phyloP scores from a whole-genome alignment of 345 rosid genomes.

The Gossypium thurberi region DNA sequence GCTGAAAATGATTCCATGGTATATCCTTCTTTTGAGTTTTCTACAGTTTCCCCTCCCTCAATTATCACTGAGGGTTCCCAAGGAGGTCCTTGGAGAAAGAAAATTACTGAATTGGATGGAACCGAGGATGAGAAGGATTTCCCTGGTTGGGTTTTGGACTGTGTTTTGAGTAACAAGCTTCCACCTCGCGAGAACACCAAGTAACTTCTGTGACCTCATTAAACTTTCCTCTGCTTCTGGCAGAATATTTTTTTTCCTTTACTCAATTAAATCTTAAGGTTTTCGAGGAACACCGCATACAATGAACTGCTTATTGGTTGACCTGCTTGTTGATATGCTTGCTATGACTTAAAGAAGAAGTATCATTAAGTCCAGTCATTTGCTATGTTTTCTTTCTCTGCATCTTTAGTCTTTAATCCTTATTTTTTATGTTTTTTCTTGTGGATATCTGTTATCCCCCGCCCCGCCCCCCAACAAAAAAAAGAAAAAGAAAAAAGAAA shows the following conservation, averaged over 20 bases:
- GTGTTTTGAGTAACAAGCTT: constrained; percentile 76
- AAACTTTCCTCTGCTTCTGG: background rate
- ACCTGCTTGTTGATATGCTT: background rate
- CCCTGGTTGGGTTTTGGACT: constrained; percentile 95
- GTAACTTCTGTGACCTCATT: constrained; percentile 34
- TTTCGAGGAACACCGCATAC: background rate
- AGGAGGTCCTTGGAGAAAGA: constrained; percentile 99
- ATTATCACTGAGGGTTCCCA: constrained; percentile 94
- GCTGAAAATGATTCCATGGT: constrained; percentile 72
- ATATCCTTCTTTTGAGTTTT: constrained; percentile 89
- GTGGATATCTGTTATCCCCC: background rate
- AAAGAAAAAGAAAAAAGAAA: background rate
- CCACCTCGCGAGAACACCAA: constrained; percentile 93
- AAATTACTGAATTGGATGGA: constrained; percentile 79
- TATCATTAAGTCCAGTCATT: background rate
- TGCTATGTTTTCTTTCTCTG: background rate
- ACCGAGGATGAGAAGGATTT: constrained; percentile 93
- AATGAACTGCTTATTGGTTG: background rate
- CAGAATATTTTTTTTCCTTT: background rate
- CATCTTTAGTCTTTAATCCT: background rate
- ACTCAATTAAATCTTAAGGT: background rate
- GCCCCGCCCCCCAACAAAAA: background rate
- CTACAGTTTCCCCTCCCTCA: constrained; percentile 79
- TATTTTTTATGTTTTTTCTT: background rate
- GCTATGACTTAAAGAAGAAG: background rate